Percentiles rank a stretch among this genome's conserved stretches.
Evolutionary conservation across 176 grass and related monocot species (phyloP).

Genomic region (Carex scoparia): DNA sequence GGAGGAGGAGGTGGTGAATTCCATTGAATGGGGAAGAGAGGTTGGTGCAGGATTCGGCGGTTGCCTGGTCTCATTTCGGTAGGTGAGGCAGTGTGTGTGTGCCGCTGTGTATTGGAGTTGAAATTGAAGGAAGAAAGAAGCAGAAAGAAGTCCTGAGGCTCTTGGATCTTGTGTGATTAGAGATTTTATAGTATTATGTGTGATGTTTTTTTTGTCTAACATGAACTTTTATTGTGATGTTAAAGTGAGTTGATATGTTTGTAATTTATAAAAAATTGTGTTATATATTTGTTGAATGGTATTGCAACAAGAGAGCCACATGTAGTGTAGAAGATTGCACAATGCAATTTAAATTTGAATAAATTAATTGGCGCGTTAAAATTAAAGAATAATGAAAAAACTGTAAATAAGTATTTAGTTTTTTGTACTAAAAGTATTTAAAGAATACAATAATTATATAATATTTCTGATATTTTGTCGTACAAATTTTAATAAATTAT

Average conservation of each 20-base stretch:
- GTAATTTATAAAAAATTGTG: background rate
- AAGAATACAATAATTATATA: background rate
- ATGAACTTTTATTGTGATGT: background rate
- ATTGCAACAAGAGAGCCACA: background rate
- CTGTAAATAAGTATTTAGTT: background rate
- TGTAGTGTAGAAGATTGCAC: background rate
- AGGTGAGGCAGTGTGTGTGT: background rate
- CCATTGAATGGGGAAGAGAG: conserved; percentile 42
- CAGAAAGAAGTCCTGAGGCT: too few relatives aligned
- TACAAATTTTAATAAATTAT: background rate
- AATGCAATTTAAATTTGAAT: background rate
- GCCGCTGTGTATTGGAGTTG: background rate
- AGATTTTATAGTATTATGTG: background rate
- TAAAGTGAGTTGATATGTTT: background rate
- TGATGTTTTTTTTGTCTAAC: background rate
- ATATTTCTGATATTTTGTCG: background rate
- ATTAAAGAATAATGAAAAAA: background rate
- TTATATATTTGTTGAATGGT: background rate
- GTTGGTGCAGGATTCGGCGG: conserved; percentile 44
- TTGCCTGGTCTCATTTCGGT: background rate
- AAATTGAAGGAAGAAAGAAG: background rate
- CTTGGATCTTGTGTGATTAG: background rate
- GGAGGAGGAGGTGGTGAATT: conserved; percentile 34
- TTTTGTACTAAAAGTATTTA: background rate
- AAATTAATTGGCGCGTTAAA: background rate